Evolutionary conservation across 225 moss, liverwort and hornwort species (phyloP).

Genomic region (Neckera pumila): DNA sequence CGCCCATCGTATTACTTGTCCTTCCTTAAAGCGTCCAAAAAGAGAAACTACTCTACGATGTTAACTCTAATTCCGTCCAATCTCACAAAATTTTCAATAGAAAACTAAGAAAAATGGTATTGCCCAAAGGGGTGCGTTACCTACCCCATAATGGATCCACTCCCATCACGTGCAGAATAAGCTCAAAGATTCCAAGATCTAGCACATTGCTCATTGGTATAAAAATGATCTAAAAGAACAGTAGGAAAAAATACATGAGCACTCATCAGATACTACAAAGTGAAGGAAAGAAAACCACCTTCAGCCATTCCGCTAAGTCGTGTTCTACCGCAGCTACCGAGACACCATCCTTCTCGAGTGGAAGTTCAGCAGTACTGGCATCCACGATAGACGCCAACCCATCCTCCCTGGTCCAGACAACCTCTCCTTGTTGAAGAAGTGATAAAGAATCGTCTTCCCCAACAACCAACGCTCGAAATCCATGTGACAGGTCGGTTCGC

Average conservation of each 20-base stretch:
- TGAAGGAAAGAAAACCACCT: slow-evolving; percentile 28
- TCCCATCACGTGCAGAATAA: neutral
- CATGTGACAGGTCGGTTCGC: slow-evolving; percentile 80
- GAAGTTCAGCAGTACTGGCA: slow-evolving; percentile 63
- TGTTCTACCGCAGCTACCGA: slow-evolving; percentile 90
- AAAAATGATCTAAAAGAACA: neutral
- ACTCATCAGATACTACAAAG: neutral
- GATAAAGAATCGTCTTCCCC: slow-evolving; percentile 87
- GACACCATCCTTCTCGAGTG: slow-evolving; percentile 75
- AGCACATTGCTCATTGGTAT: neutral
- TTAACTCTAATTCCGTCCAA: neutral
- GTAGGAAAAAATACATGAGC: neutral
- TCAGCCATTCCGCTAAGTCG: slow-evolving; percentile 79
- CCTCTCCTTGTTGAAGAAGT: slow-evolving; percentile 92
- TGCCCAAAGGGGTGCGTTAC: neutral
- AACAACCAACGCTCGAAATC: slow-evolving; percentile 94
- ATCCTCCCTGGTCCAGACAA: slow-evolving; percentile 95
- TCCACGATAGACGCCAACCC: slow-evolving; percentile 82
- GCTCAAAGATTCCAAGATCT: neutral
- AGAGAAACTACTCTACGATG: neutral
- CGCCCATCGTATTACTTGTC: neutral
- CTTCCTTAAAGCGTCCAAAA: neutral
- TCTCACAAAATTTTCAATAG: neutral
- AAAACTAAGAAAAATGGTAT: neutral
- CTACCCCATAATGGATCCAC: neutral